phyloP scores from a whole-genome alignment of 148 eudicot species.

The Diospyros kaki region DNA sequence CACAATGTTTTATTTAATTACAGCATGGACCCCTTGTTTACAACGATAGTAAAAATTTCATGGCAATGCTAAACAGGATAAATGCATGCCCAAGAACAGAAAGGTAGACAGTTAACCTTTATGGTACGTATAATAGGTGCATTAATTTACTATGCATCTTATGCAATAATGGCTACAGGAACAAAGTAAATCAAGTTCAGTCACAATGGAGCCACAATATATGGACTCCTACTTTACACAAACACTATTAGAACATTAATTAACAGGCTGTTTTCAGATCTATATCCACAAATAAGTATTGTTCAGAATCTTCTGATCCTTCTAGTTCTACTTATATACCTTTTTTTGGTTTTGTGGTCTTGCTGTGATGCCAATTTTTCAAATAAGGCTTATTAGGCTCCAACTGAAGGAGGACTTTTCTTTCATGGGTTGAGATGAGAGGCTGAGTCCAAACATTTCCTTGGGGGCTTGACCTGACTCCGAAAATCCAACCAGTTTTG shows the following conservation, averaged over 20 bases:
- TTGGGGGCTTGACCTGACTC: conserved; percentile 58
- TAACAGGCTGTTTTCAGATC: background rate
- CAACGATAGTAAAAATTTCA: too few relatives aligned
- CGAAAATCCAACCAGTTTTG: conserved; percentile 63
- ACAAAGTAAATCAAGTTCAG: background rate
- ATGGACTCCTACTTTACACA: background rate
- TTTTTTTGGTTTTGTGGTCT: background rate
- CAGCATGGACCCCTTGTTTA: too few relatives aligned
- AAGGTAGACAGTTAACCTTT: background rate
- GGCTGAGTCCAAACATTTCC: conserved; percentile 77
- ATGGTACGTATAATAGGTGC: background rate
- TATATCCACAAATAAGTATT: background rate
- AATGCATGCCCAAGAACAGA: too few relatives aligned
- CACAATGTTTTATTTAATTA: too few relatives aligned
- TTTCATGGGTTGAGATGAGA: conserved; percentile 33
- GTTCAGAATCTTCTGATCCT: too few relatives aligned
- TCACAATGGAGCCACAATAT: background rate
- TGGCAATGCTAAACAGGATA: too few relatives aligned
- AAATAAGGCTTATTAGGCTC: conserved; percentile 13
- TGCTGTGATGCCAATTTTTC: background rate
- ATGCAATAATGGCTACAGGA: background rate
- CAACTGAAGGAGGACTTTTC: conserved; percentile 53
- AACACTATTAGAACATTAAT: background rate
- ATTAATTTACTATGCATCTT: background rate
- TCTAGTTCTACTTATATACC: background rate